Percentiles rank a stretch among this genome's conserved stretches.
These are phyloP conservation scores for Diaporthe longicolla DNA, from an alignment of 2,329 filamentous ascomycete species.

Conservation along the genomic window DNA sequence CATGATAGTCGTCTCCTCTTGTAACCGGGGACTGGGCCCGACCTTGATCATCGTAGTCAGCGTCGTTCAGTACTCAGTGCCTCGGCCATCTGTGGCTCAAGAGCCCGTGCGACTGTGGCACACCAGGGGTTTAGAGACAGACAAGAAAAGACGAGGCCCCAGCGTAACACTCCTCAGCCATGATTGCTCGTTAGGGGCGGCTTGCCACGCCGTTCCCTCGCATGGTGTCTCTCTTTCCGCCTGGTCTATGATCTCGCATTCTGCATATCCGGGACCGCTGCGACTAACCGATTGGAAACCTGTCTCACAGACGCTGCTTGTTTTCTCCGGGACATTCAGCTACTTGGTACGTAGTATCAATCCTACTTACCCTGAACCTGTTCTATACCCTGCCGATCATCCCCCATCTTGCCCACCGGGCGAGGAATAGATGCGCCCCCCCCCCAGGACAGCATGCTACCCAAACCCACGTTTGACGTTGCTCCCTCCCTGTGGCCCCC, in stretches of 20 bases:
- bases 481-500: constrained; percentile 7
- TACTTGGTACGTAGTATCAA: constrained; percentile 75
- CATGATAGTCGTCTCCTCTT: not conserved
- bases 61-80: constrained; percentile 3
- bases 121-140: constrained; percentile 6
- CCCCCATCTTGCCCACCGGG: not conserved
- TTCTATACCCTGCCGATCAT: not conserved
- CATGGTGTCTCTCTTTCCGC: constrained; percentile 37
- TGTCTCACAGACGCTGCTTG: constrained; percentile 75
- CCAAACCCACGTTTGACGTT: constrained; percentile 25
- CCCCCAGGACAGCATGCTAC: not conserved
- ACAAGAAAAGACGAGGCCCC: not conserved
- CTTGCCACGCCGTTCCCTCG: constrained; percentile 15
- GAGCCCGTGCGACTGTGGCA: constrained; percentile 31
- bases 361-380: not conserved
- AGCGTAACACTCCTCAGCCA: constrained; percentile 47
- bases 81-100: constrained; percentile 26
- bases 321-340: constrained; percentile 89
- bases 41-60: not conserved
- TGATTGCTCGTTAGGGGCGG: constrained; percentile 47
- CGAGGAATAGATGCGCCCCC: not conserved
- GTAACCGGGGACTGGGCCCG: not conserved
- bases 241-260: constrained; percentile 49
- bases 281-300: constrained; percentile 49
- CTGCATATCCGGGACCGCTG: constrained; percentile 52